Evolutionary conservation across 2,329 filamentous ascomycete species (phyloP).

Genomic region (Salinomyces thailandicus): DNA sequence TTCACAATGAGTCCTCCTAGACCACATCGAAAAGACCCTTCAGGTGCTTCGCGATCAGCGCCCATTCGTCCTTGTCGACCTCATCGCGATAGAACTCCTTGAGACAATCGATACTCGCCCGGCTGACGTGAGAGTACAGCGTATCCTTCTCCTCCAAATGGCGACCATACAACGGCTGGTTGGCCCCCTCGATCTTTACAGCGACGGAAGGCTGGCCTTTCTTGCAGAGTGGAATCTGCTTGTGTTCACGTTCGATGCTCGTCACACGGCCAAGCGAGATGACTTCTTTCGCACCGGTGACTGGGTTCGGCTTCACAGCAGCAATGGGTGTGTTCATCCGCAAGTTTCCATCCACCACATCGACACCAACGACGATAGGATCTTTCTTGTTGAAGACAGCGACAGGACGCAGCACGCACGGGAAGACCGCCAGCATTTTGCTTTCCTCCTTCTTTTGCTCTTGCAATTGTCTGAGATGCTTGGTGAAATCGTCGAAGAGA

Average conservation of each 20-base stretch:
- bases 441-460: conserved; percentile 94
- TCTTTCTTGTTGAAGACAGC: conserved; percentile 98
- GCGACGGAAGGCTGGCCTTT: conserved; percentile 95
- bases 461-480: conserved; percentile 77
- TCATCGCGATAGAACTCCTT: conserved; percentile 92
- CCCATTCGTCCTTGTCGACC: conserved; percentile 87
- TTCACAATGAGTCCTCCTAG: neutral
- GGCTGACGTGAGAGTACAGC: conserved; percentile 79
- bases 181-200: conserved; percentile 88
- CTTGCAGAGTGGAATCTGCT: conserved; percentile 84
- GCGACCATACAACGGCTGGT: conserved; percentile 77
- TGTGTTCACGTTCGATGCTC: conserved; percentile 95
- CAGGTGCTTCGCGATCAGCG: conserved; percentile 75
- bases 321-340: conserved; percentile 82
- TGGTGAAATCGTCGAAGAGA: conserved; percentile 90
- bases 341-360: conserved; percentile 84
- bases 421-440: conserved; percentile 93
- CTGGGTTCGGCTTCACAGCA: conserved; percentile 69
- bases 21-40: conserved; percentile 78
- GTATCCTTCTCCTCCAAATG: conserved; percentile 86
- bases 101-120: conserved; percentile 81
- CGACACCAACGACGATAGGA: conserved; percentile 89
- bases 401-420: conserved; percentile 78
- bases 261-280: conserved; percentile 77
- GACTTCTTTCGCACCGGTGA: conserved; percentile 73